Percentiles rank a stretch among this genome's conserved stretches.
Evolutionary conservation across 805 yeast species (phyloP).

Genomic region (Barnettozyma siamensis): DNA sequence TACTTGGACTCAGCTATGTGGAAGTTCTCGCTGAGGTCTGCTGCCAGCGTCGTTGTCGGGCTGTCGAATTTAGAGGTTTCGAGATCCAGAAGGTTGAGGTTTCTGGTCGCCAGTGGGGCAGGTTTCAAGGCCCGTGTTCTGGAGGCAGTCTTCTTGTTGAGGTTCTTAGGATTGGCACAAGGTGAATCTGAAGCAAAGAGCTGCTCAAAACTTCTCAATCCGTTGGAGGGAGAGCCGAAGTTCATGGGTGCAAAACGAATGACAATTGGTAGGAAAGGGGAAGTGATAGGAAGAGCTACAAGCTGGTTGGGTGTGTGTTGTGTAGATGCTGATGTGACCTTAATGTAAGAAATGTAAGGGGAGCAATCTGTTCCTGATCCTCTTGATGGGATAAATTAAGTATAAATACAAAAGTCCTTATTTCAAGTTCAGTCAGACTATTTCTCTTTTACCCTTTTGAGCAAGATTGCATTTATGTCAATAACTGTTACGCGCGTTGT

Average conservation of each 20-base stretch:
- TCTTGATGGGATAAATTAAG: neutral
- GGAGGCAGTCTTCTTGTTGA: slow-evolving; percentile 15
- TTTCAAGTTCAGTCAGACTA: neutral
- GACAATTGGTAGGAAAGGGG: too few species aligned
- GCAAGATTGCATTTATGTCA: too few species aligned
- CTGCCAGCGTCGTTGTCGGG: slow-evolving; percentile 34
- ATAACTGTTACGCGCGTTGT: too few species aligned
- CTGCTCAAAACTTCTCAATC: slow-evolving; percentile 19
- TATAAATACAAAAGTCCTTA: neutral
- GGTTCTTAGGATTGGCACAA: slow-evolving; percentile 16
- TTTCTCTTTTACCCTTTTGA: slow-evolving; percentile 7
- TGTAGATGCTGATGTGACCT: too few species aligned
- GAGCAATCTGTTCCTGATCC: too few species aligned
- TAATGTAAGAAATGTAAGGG: neutral
- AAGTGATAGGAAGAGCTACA: neutral
- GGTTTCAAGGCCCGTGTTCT: slow-evolving; percentile 7
- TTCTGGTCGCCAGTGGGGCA: slow-evolving; percentile 13
- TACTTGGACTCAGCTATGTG: slow-evolving; percentile 24
- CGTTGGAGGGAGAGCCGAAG: slow-evolving; percentile 20
- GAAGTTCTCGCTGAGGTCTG: slow-evolving; percentile 33
- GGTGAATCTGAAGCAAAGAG: slow-evolving; percentile 23
- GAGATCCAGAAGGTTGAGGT: slow-evolving; percentile 14
- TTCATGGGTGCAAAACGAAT: slow-evolving; percentile 13
- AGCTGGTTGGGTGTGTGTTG: neutral
- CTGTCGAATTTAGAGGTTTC: slow-evolving; percentile 32